phyloP scores from a whole-genome alignment of 495 filamentous ascomycete species.

The Penicillium roqueforti region DNA sequence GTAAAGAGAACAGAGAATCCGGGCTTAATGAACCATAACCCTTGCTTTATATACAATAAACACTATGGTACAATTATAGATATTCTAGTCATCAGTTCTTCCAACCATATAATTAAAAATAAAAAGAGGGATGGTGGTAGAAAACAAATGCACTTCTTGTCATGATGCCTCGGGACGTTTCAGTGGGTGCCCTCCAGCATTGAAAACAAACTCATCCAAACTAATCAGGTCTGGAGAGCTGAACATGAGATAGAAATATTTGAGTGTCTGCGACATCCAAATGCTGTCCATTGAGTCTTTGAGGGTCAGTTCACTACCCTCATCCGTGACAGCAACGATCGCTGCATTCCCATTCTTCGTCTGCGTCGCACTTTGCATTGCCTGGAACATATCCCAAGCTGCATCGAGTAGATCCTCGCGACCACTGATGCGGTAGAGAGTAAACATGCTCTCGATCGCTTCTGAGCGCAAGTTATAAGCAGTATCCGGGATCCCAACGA shows the following conservation, averaged over 20 bases:
- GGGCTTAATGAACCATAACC: neutral
- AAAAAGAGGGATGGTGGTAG: neutral
- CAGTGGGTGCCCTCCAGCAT: slow-evolving; percentile 50
- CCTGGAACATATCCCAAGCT: slow-evolving; percentile 62
- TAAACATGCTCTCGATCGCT: slow-evolving; percentile 57
- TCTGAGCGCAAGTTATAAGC: slow-evolving; percentile 48
- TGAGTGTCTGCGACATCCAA: slow-evolving; percentile 64
- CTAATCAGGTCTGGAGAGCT: slow-evolving; percentile 56
- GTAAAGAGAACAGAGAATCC: neutral
- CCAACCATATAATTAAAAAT: neutral
- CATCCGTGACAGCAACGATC: slow-evolving; percentile 39
- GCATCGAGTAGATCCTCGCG: slow-evolving; percentile 50
- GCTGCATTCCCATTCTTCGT: slow-evolving; percentile 48
- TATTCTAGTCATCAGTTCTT: neutral
- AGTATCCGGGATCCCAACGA: slow-evolving; percentile 33
- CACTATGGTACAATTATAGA: neutral
- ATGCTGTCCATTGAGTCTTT: slow-evolving; percentile 49
- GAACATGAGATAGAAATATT: slow-evolving; percentile 68
- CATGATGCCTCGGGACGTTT: slow-evolving; percentile 5
- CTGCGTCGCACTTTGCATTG: slow-evolving; percentile 47
- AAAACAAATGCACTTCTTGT: neutral
- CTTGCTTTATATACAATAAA: neutral
- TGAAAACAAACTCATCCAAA: slow-evolving; percentile 69
- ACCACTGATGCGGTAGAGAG: slow-evolving; percentile 62
- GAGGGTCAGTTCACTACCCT: slow-evolving; percentile 13